Conservation (phyloP, 768 basidiomycete species). For the Russula sp. region DNA sequence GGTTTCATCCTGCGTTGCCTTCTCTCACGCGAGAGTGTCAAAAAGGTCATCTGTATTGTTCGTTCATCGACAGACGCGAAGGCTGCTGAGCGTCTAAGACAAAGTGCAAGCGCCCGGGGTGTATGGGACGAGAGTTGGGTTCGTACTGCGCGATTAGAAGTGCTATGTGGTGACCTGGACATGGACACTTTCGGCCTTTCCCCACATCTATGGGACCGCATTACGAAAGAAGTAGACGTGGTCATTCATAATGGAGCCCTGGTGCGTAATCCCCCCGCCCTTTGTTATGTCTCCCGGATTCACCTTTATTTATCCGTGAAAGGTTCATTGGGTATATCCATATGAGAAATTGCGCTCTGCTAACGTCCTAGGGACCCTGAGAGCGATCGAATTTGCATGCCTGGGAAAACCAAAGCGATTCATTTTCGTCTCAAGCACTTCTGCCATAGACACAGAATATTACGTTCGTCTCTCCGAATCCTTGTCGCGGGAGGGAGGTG, state of each 20-base stretch:
- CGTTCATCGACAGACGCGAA: constrained; percentile 58
- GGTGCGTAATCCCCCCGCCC: constrained; percentile 40
- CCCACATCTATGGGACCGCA: constrained; percentile 53
- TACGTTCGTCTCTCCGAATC: constrained; percentile 86
- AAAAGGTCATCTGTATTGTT: constrained; percentile 90
- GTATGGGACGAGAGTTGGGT: constrained; percentile 91
- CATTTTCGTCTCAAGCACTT: constrained; percentile 93
- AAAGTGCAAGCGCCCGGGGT: constrained; percentile 68
- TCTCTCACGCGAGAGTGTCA: constrained; percentile 58
- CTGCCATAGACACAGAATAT: constrained; percentile 86
- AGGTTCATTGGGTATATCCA: constrained; percentile 99
- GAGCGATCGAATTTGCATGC: constrained; percentile 73
- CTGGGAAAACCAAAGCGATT: constrained; percentile 68
- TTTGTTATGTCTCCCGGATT: neutral
- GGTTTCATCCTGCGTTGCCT: constrained; percentile 86
- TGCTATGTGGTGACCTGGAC: constrained; percentile 79
- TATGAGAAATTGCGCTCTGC: constrained; percentile 88
- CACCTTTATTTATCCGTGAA: neutral
- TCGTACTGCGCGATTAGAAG: constrained; percentile 57
- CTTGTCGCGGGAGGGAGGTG: constrained; percentile 43
- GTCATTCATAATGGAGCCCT: constrained; percentile 96
- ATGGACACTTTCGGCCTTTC: constrained; percentile 68
- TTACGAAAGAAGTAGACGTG: constrained; percentile 70
- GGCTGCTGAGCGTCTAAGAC: constrained; percentile 63
- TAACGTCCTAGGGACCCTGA: constrained; percentile 90